Percentiles rank a stretch among this genome's conserved stretches.
phyloP scores from a whole-genome alignment of 345 rosid species.

The Citrus inodora region DNA sequence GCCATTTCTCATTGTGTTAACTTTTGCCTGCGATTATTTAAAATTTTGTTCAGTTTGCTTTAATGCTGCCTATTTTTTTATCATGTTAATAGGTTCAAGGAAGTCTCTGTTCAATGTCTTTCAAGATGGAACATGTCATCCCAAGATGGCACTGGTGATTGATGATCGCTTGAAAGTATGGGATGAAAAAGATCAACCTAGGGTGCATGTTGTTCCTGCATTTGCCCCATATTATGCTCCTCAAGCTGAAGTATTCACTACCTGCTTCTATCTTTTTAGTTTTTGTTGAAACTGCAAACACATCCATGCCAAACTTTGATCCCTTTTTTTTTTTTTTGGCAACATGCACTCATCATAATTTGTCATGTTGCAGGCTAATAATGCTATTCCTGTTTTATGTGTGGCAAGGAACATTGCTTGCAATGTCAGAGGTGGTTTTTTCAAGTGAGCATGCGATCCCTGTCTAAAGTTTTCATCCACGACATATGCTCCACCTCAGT shows the following conservation, averaged over 20 bases:
- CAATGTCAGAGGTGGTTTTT: slow-evolving; percentile 94
- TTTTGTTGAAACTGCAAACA: slow-evolving; percentile 10
- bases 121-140: slow-evolving; percentile 85
- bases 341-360: slow-evolving; percentile 20
- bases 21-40: neutral
- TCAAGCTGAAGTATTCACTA: slow-evolving; percentile 80
- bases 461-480: neutral
- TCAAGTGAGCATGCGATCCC: slow-evolving; percentile 54
- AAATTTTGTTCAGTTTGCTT: neutral
- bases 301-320: neutral
- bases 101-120: slow-evolving; percentile 91
- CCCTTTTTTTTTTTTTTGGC: slow-evolving; percentile 8
- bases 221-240: slow-evolving; percentile 98
- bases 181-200: slow-evolving; percentile 97
- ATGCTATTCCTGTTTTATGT: slow-evolving; percentile 77
- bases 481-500: neutral
- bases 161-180: slow-evolving; percentile 98
- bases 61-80: neutral
- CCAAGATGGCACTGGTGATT: slow-evolving; percentile 94
- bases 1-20: slow-evolving; percentile 2
- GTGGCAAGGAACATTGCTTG: slow-evolving; percentile 97
- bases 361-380: slow-evolving; percentile 53
- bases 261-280: slow-evolving; percentile 16
- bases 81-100: slow-evolving; percentile 49
- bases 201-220: slow-evolving; percentile 98